Conservation (phyloP, 129 eudicot genomes). For the Ambrosia trifida region DNA sequence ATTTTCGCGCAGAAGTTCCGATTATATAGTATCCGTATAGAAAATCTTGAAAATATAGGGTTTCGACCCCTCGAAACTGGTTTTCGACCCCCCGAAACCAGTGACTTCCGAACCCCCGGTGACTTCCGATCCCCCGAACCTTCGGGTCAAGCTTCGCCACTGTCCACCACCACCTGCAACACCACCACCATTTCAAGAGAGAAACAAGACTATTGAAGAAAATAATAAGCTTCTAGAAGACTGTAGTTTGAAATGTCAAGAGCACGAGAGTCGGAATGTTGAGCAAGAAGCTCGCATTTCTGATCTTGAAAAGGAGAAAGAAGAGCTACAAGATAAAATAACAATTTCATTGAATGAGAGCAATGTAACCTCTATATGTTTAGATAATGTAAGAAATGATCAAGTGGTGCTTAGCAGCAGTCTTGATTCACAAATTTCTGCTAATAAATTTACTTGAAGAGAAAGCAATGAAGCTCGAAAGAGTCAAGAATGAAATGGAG, state of each 20-base stretch:
- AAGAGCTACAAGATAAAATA: constrained; percentile 50
- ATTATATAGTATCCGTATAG: too few species aligned
- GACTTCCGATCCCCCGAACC: too few species aligned
- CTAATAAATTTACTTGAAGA: constrained; percentile 47
- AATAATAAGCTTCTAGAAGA: constrained; percentile 41
- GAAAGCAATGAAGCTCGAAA: constrained; percentile 47
- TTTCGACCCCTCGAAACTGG: too few species aligned
- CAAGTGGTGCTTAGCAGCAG: constrained; percentile 45
- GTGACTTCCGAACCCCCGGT: too few species aligned
- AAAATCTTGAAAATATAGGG: too few species aligned
- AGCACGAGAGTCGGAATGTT: constrained; percentile 43
- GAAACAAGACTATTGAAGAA: constrained; percentile 41
- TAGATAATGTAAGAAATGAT: constrained; percentile 55
- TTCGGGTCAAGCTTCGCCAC: too few species aligned
- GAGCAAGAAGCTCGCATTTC: constrained; percentile 41
- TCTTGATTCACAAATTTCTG: constrained; percentile 57
- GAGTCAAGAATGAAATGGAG: constrained; percentile 43
- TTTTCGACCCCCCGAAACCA: too few species aligned
- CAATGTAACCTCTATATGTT: constrained; percentile 48
- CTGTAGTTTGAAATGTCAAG: constrained; percentile 34
- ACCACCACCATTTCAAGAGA: constrained; percentile 33
- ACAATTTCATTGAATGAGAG: constrained; percentile 46
- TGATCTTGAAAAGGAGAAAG: constrained; percentile 44
- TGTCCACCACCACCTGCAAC: too few species aligned
- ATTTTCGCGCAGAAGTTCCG: too few species aligned